Evolutionary conservation across 805 yeast species (phyloP).

Genomic region (Ogataea pilisensis): DNA sequence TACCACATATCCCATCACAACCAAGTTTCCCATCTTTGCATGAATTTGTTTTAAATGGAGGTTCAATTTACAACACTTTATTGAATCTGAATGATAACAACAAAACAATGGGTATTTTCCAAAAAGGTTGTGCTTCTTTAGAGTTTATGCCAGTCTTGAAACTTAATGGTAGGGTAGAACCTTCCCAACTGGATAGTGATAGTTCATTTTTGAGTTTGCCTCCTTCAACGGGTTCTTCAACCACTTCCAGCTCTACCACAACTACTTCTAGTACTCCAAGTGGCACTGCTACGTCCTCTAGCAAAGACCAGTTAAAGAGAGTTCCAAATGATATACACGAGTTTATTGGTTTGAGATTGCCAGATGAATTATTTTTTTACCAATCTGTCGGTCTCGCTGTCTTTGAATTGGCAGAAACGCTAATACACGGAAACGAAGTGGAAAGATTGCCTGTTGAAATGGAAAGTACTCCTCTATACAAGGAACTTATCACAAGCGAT

Average conservation of each 20-base stretch:
- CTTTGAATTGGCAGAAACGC: constrained; percentile 58
- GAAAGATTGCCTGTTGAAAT: constrained; percentile 69
- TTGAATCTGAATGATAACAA: constrained; percentile 42
- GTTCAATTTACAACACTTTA: constrained; percentile 45
- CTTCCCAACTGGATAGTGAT: constrained; percentile 32
- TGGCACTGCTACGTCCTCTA: constrained; percentile 3
- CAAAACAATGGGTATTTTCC: constrained; percentile 45
- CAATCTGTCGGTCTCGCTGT: constrained; percentile 72
- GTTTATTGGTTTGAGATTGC: constrained; percentile 76
- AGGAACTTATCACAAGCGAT: constrained; percentile 43
- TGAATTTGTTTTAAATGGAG: constrained; percentile 35
- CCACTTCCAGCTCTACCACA: constrained; percentile 6
- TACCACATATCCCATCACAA: constrained; percentile 35
- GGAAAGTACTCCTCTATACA: constrained; percentile 52
- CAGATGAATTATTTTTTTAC: constrained; percentile 81
- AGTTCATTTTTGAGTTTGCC: constrained; percentile 14
- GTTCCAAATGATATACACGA: constrained; percentile 81
- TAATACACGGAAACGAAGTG: constrained; percentile 57
- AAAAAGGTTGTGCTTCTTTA: constrained; percentile 65
- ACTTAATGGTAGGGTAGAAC: constrained; percentile 62
- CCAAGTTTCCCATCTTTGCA: constrained; percentile 28
- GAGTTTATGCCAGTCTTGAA: constrained; percentile 73
- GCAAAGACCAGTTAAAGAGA: constrained; percentile 22
- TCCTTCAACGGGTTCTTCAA: constrained; percentile 7
- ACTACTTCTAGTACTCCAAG: constrained; percentile 7